Evolutionary conservation across 2,329 filamentous ascomycete species (phyloP).

Genomic region (Sclerotinia nivalis): DNA sequence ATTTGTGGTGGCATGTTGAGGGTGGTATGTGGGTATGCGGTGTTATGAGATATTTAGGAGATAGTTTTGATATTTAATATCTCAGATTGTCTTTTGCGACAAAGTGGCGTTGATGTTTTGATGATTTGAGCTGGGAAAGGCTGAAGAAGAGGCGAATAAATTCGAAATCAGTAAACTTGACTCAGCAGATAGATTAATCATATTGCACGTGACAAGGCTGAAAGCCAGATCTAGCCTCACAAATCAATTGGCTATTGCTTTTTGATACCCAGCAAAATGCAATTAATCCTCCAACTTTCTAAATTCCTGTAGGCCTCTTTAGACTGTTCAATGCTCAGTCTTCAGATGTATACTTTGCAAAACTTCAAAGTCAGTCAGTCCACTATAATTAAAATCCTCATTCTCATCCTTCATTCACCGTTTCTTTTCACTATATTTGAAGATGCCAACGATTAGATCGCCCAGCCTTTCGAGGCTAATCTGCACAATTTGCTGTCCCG

Average conservation of each 20-base stretch:
- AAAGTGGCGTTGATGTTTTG: conserved; percentile 2
- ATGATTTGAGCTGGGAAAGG: conserved; percentile 12
- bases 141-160: conserved; percentile 20
- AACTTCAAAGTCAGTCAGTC: too few relatives aligned
- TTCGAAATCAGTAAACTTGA: neutral
- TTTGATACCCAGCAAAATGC: neutral
- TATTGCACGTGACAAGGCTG: neutral
- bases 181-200: neutral
- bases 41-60: neutral
- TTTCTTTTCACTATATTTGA: neutral
- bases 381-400: too few relatives aligned
- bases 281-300: neutral
- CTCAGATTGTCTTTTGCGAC: conserved; percentile 8
- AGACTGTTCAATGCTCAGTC: neutral
- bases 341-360: neutral
- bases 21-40: neutral
- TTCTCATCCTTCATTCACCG: conserved; percentile 3
- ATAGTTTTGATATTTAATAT: neutral
- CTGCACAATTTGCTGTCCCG: conserved; percentile 18
- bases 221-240: neutral
- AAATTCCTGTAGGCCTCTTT: neutral
- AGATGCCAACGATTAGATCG: conserved; percentile 1
- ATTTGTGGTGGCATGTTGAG: conserved; percentile 82
- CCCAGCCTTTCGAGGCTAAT: conserved; percentile 14
- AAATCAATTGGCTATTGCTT: neutral